Evolutionary conservation across 768 basidiomycete species (phyloP), one percentile per base, ranked within the genome.

Genomic region (Neoboletus magnificus): DNA sequence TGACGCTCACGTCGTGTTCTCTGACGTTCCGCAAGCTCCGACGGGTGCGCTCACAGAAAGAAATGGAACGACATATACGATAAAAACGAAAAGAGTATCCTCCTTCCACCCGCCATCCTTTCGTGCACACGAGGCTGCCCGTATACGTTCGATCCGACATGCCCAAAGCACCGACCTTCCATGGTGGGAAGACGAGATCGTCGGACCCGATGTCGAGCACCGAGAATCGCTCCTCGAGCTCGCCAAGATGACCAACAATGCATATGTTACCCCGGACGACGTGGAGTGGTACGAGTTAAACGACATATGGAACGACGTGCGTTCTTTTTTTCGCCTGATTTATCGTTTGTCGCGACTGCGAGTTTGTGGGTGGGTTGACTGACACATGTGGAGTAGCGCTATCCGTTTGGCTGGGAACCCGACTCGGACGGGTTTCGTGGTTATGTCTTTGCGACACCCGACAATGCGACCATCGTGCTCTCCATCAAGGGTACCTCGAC

Each of bases 401-500:
- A 87, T 63, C 92, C 91, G 1, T 89, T 97, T 67, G 96, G 96
- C 15, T 98, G 94, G 94, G 89, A 93, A 64, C 84, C 86, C 11
- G 87, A 90, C 60, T 80, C 82, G 18, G 91, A 96, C 68, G 93
- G 92, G 2, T 85, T 98, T 54, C 81, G 95, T 8, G 96, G 96
- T 0, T 89, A 97, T 63, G 86, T 98, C 18, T 97, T 96, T 65
- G 91, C 89, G 20, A 87, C 84, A 1, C 76, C 79, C 1, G 86
- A 91, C 69, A 97, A 98, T 68, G 77, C 80, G 37, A 95, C 91
- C 0, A 79, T 98, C 39, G 81, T 96, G 29, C 77, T 98, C 36
- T 83, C 92, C 25, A 89, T 98, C 78, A 98, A 98, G 71, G 96
- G 96, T 33, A 97, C 95, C 0, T 91, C 91, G n/a, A 83, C 90